Base-by-base conservation (phyloP, 805 yeast species). In the Ogataea paraovalis region DNA sequence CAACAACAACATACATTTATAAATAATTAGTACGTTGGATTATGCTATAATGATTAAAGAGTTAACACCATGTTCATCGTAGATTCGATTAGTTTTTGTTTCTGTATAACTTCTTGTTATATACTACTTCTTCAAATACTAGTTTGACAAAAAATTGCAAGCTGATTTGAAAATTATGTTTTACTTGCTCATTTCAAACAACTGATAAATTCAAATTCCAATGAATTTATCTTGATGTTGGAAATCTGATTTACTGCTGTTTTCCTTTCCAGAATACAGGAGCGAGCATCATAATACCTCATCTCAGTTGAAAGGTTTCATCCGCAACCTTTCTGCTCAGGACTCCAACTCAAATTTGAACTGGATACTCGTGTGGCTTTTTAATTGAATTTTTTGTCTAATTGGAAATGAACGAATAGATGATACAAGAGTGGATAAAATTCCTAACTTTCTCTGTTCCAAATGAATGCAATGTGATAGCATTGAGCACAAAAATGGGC, bases 341-440 rank as follows among this genome's bases (percentile, higher is more conserved):
- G 76, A 73, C 57, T 73, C 75, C 75, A 41, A 36, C 12, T 20
- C 22, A 23, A 13, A 46, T 7, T 20, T 30, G 41, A 39, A 46
- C 40, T 48, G 76, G 77, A 73, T 71, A 73, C 78, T 72, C 76
- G 69, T 72, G 76, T 60, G 57, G 74, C 72, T 65, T 61, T 60
- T 47, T 53, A 66, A 40, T 53, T 57, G 69, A 48, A 62, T 54
- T 55, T 66, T 66, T 44, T 59, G 56, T 46, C 27, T 22, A n/a
- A 22, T 39, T 39, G 41, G 39, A 21, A 39, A 22, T 39, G 30
- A 23, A 23, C 30, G 10, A 14, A 21, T 33, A 44, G 21, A 25
- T 57, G 64, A 64, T 63, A 65, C 58, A 48, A 34, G 13, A 27
- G 14, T n/a, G 41, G 22, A 18, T 16, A 14, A 14, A 30, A 30